Evolutionary conservation across 2,329 filamentous ascomycete species (phyloP).

Genomic region (Proliferodiscus dingleyae): DNA sequence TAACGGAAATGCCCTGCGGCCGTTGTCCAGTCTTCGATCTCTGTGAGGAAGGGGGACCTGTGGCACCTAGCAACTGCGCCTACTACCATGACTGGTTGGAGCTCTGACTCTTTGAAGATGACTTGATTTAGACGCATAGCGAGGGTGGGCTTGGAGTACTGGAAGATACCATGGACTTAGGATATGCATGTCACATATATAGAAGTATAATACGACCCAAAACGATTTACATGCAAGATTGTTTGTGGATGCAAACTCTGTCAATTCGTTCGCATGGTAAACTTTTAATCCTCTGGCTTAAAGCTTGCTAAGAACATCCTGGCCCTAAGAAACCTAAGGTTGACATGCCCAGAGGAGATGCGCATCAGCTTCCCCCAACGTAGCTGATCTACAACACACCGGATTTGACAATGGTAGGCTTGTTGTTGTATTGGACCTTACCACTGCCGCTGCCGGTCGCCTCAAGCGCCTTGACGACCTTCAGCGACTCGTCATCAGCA

Average conservation of each 20-base stretch:
- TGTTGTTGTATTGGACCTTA: constrained; percentile 50
- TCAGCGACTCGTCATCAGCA: constrained; percentile 36
- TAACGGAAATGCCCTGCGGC: constrained; percentile 85
- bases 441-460: constrained; percentile 53
- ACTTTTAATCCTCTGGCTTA: constrained; percentile 21
- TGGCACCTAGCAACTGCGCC: constrained; percentile 83
- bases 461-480: constrained; percentile 57
- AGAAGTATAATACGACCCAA: neutral
- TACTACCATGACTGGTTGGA: constrained; percentile 86
- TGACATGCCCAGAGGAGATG: constrained; percentile 12
- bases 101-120: constrained; percentile 16
- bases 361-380: constrained; percentile 5
- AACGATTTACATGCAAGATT: neutral
- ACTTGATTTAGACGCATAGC: constrained; percentile 28
- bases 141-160: constrained; percentile 24
- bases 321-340: neutral
- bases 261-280: constrained; percentile 21
- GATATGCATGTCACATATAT: constrained; percentile 5
- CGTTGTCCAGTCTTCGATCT: constrained; percentile 89
- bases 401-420: constrained; percentile 52
- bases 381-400: constrained; percentile 43
- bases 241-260: constrained; percentile 14
- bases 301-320: constrained; percentile 10
- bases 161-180: constrained; percentile 28
- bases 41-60: constrained; percentile 84